Evolutionary conservation across 2,329 filamentous ascomycete species (phyloP).

Genomic region (Cladosporium sp.): DNA sequence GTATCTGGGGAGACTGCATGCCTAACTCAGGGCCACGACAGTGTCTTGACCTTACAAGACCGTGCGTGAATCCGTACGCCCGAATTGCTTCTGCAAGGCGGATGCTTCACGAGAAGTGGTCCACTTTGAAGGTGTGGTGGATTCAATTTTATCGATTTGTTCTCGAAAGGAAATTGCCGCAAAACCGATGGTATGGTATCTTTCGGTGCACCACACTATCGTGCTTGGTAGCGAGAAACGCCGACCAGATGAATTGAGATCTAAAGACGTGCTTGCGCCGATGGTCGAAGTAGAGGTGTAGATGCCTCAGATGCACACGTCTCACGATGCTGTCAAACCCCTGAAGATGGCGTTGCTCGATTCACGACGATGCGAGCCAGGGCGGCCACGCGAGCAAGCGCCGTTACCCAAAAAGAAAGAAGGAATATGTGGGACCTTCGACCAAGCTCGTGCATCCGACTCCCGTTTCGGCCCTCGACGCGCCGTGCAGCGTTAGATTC

Average conservation of each 20-base stretch:
- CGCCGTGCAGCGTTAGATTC: neutral
- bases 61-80: neutral
- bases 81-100: neutral
- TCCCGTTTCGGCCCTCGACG: slow-evolving; percentile 5
- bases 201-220: too few relatives aligned
- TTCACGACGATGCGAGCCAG: neutral
- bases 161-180: neutral
- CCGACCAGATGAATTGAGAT: too few relatives aligned
- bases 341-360: slow-evolving; percentile 1
- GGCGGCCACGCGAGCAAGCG: slow-evolving; percentile 9
- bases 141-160: neutral
- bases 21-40: neutral
- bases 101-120: neutral
- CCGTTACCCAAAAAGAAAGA: slow-evolving; percentile 3
- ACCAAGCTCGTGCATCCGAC: slow-evolving; percentile 1
- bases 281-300: neutral
- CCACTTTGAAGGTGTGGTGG: neutral
- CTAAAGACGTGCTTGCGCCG: neutral
- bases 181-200: neutral
- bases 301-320: neutral
- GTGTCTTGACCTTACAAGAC: neutral
- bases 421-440: neutral
- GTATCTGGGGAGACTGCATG: neutral
- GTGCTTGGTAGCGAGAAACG: too few relatives aligned
- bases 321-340: neutral